phyloP scores from a whole-genome alignment of 805 yeast species.

The Saturnispora dispora region DNA sequence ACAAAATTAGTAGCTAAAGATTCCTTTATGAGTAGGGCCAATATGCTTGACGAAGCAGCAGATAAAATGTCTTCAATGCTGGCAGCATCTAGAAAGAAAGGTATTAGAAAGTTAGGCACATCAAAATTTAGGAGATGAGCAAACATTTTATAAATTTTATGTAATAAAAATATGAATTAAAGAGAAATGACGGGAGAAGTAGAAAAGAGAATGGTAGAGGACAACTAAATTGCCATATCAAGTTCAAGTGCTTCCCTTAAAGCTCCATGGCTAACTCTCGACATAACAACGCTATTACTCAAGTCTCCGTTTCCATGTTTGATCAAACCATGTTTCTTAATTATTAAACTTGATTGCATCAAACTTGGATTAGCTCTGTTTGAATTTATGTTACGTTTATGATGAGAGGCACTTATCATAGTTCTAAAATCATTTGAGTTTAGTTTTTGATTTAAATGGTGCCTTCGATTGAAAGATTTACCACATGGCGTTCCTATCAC shows the following conservation, averaged over 20 bases:
- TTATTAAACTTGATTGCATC: constrained; percentile 29
- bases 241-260: constrained; percentile 36
- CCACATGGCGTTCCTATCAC: constrained; percentile 21
- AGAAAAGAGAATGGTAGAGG: not conserved
- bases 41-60: constrained; percentile 8
- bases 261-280: constrained; percentile 39
- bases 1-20: constrained; percentile 18
- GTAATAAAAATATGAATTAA: not conserved
- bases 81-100: constrained; percentile 12
- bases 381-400: not conserved
- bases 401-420: not conserved
- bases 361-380: not conserved
- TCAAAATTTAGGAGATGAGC: constrained; percentile 4
- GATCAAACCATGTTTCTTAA: constrained; percentile 35
- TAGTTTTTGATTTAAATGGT: not conserved
- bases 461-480: constrained; percentile 4
- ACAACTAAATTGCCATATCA: constrained; percentile 12
- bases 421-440: not conserved
- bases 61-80: constrained; percentile 13
- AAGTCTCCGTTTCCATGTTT: constrained; percentile 35
- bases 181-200: not conserved
- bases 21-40: not conserved
- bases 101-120: constrained; percentile 8
- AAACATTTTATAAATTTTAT: not conserved
- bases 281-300: constrained; percentile 25